Conservation (phyloP, 768 basidiomycete genomes). For the Serendipita sp. region DNA sequence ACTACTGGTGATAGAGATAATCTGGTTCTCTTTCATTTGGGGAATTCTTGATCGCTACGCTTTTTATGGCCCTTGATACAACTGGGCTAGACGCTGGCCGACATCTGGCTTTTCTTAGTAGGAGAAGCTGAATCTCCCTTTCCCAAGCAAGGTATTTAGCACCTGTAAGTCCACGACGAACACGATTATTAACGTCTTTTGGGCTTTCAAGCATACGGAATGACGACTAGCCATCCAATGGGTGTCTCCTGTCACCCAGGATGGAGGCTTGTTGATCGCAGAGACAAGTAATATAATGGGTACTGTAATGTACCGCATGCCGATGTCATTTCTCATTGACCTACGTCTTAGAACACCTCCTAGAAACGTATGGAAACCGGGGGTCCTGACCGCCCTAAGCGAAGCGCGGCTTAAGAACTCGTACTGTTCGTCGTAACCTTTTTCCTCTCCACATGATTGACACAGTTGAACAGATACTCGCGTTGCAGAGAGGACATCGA, state of each 20-base stretch:
- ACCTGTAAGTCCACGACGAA: too few relatives aligned
- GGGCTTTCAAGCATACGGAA: conserved; percentile 5
- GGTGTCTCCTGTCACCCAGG: conserved; percentile 32
- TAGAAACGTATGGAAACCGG: conserved; percentile 22
- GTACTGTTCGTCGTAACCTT: conserved; percentile 6
- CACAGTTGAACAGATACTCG: conserved; percentile 10
- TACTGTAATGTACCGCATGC: conserved; percentile 8
- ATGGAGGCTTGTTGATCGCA: conserved; percentile 27
- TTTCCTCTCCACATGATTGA: neutral
- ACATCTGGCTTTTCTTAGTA: too few relatives aligned
- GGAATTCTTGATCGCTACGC: conserved; percentile 15
- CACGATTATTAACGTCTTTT: too few relatives aligned
- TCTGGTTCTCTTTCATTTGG: conserved; percentile 10
- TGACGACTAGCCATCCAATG: conserved; percentile 21
- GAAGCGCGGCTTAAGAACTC: conserved; percentile 7
- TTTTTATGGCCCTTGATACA: conserved; percentile 16
- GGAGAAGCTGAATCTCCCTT: too few relatives aligned
- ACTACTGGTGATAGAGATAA: neutral
- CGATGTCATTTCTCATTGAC: neutral
- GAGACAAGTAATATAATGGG: conserved; percentile 31
- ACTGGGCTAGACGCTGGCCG: neutral
- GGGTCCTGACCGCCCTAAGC: conserved; percentile 8
- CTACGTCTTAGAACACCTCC: conserved; percentile 23
- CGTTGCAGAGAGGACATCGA: conserved; percentile 14
- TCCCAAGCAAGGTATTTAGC: too few relatives aligned